Base-by-base conservation (phyloP, 2,329 filamentous ascomycete species). In the Trichothecium sympodiale region DNA sequence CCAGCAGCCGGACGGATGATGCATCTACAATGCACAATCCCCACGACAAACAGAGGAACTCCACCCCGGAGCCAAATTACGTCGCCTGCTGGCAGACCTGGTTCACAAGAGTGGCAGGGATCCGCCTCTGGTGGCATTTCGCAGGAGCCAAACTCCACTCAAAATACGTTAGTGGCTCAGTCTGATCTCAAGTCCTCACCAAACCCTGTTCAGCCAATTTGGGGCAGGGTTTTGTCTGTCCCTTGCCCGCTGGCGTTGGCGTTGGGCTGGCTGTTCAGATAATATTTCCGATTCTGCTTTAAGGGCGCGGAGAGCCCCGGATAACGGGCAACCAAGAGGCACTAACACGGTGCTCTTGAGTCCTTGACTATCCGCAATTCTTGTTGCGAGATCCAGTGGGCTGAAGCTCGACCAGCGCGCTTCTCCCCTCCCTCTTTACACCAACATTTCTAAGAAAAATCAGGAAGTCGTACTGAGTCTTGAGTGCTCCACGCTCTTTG, bases 201-300 rank as follows among this genome's bases (percentile, higher is more conserved):
- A 56, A n/a, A 54, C 53, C 52, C 55, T 55, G 51, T 41, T 50
- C 51, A 46, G 46, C 49, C 45, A 47, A 54, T 49, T 46, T 46
- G 54, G 48, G 52, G 15, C 52, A 60, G 58, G 59, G 50, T 56
- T 51, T 44, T 52, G 42, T 54, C 49, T 51, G 52, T 53, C 52
- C 52, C 45, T 27, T 39, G 34, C 31, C 47, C 40, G 41, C 38
- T 43, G 38, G 45, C 41, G 46, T 41, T 43, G 36, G 46, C 51
- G 46, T 49, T 51, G 56, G 52, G 52, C 41, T 44, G 44, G 49
- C 50, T 53, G 56, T 59, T 59, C 51, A 64, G 54, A 61, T 60
- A 59, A 64, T 65, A 65, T 61, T 64, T 60, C 62, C 62, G 61
- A 64, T 58, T 60, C 53, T 61, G 60, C 52, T 61, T 60, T 60